Percentiles rank a stretch among this genome's conserved stretches.
Conservation (phyloP, 148 eudicot genomes). For the Heliosperma pusillum region DNA sequence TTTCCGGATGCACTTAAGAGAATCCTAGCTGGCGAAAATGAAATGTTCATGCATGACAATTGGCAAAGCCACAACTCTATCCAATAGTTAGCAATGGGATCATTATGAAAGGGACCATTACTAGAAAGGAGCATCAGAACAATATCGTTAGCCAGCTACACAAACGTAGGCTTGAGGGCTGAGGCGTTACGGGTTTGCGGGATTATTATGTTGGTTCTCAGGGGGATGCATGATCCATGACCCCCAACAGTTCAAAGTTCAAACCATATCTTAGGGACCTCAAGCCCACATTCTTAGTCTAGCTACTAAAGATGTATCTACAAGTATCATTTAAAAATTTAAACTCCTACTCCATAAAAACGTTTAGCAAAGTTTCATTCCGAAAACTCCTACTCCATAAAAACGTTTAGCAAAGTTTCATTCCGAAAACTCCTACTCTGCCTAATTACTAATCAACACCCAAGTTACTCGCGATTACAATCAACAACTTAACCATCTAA, state of each 20-base stretch:
- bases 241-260: neutral
- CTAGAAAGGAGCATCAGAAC: no score
- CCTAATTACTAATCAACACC: neutral
- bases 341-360: neutral
- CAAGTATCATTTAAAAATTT: neutral
- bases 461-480: neutral
- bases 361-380: neutral
- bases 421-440: neutral
- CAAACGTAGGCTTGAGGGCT: no score
- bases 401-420: neutral
- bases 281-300: neutral
- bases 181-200: no score
- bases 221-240: neutral
- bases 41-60: no score
- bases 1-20: no score
- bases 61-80: no score
- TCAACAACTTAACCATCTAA: neutral
- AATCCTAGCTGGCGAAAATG: no score
- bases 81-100: no score
- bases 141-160: no score
- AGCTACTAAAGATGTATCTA: neutral
- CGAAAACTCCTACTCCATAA: neutral
- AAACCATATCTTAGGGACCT: neutral
- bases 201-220: no score
- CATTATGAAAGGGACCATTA: no score